Conservation (phyloP, 768 basidiomycete genomes). For the Fibroporia radiculosa region DNA sequence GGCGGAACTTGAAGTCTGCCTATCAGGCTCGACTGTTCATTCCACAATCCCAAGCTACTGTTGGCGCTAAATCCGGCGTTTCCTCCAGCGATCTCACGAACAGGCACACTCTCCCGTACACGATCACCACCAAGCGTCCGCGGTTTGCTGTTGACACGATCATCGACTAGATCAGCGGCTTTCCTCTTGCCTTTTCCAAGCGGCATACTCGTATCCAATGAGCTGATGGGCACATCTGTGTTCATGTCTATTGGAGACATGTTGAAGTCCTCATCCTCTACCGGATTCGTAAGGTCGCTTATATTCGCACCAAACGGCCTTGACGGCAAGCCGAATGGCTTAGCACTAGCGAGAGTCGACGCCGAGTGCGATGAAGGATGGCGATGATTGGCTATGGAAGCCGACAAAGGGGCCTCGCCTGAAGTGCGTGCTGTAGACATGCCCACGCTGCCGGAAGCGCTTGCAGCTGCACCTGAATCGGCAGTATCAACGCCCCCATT, state of each 20-base stretch:
- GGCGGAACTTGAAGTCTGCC: conserved; percentile 47
- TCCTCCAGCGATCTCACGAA: conserved; percentile 42
- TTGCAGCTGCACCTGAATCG: conserved; percentile 1
- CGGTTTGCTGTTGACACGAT: conserved; percentile 25
- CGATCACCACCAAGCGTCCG: conserved; percentile 69
- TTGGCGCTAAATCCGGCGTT: not conserved
- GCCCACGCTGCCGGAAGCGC: conserved; percentile 3
- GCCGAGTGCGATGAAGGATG: conserved; percentile 9
- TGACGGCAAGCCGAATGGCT: conserved; percentile 7
- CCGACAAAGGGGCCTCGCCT: conserved; percentile 8
- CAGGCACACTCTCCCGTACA: conserved; percentile 37
- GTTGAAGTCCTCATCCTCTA: conserved; percentile 35
- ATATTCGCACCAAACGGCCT: conserved; percentile 9
- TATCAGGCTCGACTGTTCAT: conserved; percentile 8
- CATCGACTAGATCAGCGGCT: conserved; percentile 32
- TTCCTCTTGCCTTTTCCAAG: conserved; percentile 42
- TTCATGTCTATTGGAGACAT: conserved; percentile 42
- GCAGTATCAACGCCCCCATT: conserved; percentile 10
- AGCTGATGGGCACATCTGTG: conserved; percentile 41
- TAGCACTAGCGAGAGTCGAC: conserved; percentile 9
- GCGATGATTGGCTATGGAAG: not conserved
- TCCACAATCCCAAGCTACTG: conserved; percentile 5
- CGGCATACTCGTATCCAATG: conserved; percentile 25
- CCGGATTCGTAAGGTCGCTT: conserved; percentile 18
- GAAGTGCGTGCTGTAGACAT: conserved; percentile 5